Percentiles rank a stretch among this genome's conserved stretches.
Conservation (phyloP, 306 rosid genomes). For the Quercus parvula region DNA sequence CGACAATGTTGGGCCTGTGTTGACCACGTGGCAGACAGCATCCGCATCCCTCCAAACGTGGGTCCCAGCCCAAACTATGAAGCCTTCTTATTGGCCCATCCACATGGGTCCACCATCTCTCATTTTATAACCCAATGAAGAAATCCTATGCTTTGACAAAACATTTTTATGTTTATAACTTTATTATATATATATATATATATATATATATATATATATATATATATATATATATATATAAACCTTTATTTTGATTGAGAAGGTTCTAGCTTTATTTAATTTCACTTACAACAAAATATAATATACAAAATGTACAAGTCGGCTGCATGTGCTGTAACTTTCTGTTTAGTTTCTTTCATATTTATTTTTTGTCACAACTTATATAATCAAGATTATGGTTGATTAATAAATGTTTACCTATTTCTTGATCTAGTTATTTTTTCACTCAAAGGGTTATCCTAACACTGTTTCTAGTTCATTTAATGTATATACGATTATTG, state of each 20-base stretch:
- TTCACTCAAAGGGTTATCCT: too few relatives aligned
- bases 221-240: neutral
- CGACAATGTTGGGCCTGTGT: conserved; percentile 79
- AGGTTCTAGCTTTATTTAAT: too few relatives aligned
- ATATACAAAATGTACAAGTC: too few relatives aligned
- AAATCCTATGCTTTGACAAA: conserved; percentile 9
- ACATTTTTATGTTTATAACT: neutral
- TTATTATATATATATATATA: neutral
- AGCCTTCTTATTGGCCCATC: conserved; percentile 33
- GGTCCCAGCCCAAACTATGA: conserved; percentile 44
- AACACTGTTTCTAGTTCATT: too few relatives aligned
- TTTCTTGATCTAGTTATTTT: too few relatives aligned
- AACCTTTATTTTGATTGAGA: neutral
- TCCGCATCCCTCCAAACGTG: conserved; percentile 34
- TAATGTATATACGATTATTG: too few relatives aligned
- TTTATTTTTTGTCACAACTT: too few relatives aligned
- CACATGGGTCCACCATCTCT: conserved; percentile 49
- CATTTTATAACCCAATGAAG: conserved; percentile 14
- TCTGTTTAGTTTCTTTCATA: too few relatives aligned
- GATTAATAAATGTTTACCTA: too few relatives aligned
- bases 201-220: neutral
- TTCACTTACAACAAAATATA: too few relatives aligned
- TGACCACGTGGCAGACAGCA: conserved; percentile 95
- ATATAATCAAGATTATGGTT: too few relatives aligned
- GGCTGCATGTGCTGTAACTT: too few relatives aligned